These are phyloP conservation scores for Ophiognomonia clavigignenti-juglandacearum DNA, from an alignment of 2,329 filamentous ascomycete genomes.

Conservation along the genomic window DNA sequence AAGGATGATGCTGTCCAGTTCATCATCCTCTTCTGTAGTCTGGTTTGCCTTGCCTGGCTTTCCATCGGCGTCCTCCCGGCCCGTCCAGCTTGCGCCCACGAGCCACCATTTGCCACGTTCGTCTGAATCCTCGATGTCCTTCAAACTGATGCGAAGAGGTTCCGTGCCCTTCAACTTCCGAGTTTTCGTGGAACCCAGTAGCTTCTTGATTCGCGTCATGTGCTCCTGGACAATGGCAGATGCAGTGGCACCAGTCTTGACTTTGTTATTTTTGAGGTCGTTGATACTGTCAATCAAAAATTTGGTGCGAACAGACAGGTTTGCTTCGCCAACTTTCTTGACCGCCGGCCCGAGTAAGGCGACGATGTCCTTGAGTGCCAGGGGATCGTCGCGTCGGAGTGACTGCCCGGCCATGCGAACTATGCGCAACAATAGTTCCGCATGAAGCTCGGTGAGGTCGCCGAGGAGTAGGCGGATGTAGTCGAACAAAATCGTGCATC, in stretches of 20 bases:
- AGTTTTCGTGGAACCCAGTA: constrained; percentile 70
- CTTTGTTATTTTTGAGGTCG: constrained; percentile 88
- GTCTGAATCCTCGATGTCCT: constrained; percentile 77
- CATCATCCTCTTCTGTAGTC: constrained; percentile 28
- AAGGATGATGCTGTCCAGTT: constrained; percentile 25
- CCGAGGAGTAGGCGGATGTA: constrained; percentile 75
- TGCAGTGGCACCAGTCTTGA: constrained; percentile 69
- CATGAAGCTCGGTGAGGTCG: constrained; percentile 77
- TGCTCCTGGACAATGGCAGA: constrained; percentile 75
- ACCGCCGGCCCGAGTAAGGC: constrained; percentile 70
- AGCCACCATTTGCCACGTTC: constrained; percentile 98
- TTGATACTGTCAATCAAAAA: constrained; percentile 98
- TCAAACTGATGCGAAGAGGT: constrained; percentile 74
- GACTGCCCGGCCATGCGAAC: constrained; percentile 79
- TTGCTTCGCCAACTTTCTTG: constrained; percentile 59
- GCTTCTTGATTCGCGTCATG: constrained; percentile 83
- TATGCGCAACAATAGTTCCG: constrained; percentile 80
- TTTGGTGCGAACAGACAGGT: constrained; percentile 80
- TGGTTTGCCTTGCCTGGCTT: constrained; percentile 18
- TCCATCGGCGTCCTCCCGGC: constrained; percentile 24
- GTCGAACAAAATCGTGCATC: constrained; percentile 81
- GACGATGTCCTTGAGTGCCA: constrained; percentile 84
- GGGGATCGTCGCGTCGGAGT: constrained; percentile 82
- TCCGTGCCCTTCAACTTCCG: constrained; percentile 66
- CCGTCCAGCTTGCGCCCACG: constrained; percentile 86